These are phyloP conservation scores for Yamadazyma sp. DNA, from an alignment of 1,139 yeast species.

Conservation along the genomic window DNA sequence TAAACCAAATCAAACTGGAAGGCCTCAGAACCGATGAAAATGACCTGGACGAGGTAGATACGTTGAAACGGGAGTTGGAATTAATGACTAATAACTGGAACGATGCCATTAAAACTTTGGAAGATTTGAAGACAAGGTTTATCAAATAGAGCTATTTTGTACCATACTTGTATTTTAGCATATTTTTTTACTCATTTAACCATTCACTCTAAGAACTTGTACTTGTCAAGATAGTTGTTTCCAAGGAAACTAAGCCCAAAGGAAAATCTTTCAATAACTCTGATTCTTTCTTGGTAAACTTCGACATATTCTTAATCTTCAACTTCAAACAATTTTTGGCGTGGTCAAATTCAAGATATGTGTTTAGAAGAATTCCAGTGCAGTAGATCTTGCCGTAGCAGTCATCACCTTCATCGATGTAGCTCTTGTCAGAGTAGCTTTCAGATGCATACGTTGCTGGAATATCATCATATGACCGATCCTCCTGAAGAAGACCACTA, in stretches of 20 bases:
- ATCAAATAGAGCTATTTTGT: slow-evolving; percentile 6
- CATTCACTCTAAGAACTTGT: background rate
- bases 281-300: slow-evolving; percentile 9
- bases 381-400: slow-evolving; percentile 24
- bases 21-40: background rate
- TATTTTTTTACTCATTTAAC: too few species aligned
- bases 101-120: slow-evolving; percentile 46
- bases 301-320: slow-evolving; percentile 17
- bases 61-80: slow-evolving; percentile 36
- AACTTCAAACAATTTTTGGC: slow-evolving; percentile 19
- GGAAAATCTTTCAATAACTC: slow-evolving; percentile 35
- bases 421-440: background rate
- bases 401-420: slow-evolving; percentile 2
- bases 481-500: background rate
- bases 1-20: slow-evolving; percentile 6
- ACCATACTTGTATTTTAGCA: background rate
- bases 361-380: slow-evolving; percentile 32
- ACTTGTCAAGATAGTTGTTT: slow-evolving; percentile 27
- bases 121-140: slow-evolving; percentile 33
- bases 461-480: too few species aligned
- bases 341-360: slow-evolving; percentile 24
- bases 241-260: slow-evolving; percentile 28
- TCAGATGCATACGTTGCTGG: too few species aligned
- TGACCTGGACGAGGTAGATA: slow-evolving; percentile 13
- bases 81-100: slow-evolving; percentile 41